These are phyloP conservation scores for Fusarium siculi DNA, from an alignment of 2,329 filamentous ascomycete species.

Conservation along the genomic window DNA sequence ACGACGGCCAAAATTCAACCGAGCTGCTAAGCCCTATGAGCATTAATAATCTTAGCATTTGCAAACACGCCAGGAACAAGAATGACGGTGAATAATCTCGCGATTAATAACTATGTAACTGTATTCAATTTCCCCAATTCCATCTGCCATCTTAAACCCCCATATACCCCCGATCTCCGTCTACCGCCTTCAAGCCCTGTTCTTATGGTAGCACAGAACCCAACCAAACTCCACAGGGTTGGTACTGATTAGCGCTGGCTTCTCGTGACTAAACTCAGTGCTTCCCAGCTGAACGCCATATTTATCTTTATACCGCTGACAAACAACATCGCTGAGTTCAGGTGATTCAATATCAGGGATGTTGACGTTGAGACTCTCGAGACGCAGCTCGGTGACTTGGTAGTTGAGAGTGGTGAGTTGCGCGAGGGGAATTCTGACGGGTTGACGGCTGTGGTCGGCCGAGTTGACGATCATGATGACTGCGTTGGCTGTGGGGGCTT, in stretches of 20 bases:
- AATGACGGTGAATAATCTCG: accelerated
- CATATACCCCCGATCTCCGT: accelerated
- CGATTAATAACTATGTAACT: background rate
- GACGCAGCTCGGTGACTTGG: conserved; percentile 14
- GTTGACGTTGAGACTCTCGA: conserved; percentile 13
- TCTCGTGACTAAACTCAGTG: conserved; percentile 13
- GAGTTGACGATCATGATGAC: conserved; percentile 14
- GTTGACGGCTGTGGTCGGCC: conserved; percentile 17
- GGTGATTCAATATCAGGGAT: conserved; percentile 12
- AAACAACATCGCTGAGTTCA: conserved; percentile 9
- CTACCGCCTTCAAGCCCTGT: background rate
- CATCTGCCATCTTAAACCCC: accelerated
- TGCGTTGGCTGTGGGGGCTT: conserved; percentile 16
- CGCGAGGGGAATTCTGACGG: conserved; percentile 21
- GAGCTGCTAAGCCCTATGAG: background rate
- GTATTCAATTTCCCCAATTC: background rate
- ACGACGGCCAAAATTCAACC: no score
- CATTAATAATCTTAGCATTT: background rate
- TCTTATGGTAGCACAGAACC: conserved; percentile 25
- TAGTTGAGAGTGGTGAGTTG: conserved; percentile 29
- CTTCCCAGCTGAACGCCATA: conserved; percentile 31
- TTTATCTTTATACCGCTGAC: conserved; percentile 26
- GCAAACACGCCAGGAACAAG: no score
- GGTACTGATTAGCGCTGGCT: conserved; percentile 26
- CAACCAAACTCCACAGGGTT: conserved; percentile 32